phyloP scores from a whole-genome alignment of 2,329 filamentous ascomycete species.

The Penicillium hordei region DNA sequence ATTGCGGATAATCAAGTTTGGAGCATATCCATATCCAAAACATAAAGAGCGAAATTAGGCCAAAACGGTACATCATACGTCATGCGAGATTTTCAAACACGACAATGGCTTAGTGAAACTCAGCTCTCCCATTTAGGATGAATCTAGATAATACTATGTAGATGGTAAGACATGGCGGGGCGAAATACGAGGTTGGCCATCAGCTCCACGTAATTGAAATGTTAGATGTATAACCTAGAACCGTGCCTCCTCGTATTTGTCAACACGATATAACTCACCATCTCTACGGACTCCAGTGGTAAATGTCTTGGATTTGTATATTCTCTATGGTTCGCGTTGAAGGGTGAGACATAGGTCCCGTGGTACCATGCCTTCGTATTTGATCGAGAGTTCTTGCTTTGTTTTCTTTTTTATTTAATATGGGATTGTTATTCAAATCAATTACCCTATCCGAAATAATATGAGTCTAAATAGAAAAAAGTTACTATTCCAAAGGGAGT shows the following conservation, averaged over 20 bases:
- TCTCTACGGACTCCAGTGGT: not conserved
- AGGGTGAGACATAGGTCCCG: not conserved
- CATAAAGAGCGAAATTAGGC: not conserved
- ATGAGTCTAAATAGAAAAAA: no score
- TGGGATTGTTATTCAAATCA: not conserved
- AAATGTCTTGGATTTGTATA: not conserved
- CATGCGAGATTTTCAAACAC: no score
- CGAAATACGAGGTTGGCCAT: not conserved
- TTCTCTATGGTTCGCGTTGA: not conserved
- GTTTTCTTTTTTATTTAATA: not conserved
- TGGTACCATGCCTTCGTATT: not conserved
- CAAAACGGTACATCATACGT: not conserved
- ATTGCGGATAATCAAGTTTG: not conserved
- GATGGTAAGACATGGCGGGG: not conserved
- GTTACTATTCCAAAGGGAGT: not conserved
- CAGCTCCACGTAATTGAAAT: not conserved
- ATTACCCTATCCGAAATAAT: not conserved
- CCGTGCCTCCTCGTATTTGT: not conserved
- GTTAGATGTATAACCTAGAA: not conserved
- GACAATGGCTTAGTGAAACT: not conserved
- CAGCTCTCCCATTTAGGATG: not conserved
- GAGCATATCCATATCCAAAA: not conserved
- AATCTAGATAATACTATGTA: not conserved
- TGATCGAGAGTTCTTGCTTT: not conserved
- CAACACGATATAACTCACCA: not conserved